Conservation (phyloP, 108 stramenopile genomes). For the Chaetoceros tenuissimus region DNA sequence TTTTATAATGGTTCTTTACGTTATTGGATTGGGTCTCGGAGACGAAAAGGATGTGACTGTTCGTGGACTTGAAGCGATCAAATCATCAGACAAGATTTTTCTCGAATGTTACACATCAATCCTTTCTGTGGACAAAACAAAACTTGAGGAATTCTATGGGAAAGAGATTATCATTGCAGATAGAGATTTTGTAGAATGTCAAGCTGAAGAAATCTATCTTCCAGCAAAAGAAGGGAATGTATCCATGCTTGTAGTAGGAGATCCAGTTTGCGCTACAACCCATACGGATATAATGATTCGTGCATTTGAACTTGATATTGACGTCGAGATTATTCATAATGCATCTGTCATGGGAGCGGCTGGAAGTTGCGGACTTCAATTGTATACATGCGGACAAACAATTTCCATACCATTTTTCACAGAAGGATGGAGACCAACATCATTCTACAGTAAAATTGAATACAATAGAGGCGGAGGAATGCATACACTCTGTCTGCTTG, state of each 20-base stretch:
- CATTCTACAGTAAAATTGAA: slow-evolving; percentile 92
- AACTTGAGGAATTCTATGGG: slow-evolving; percentile 87
- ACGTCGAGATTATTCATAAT: slow-evolving; percentile 96
- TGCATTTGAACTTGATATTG: slow-evolving; percentile 57
- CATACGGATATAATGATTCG: slow-evolving; percentile 94
- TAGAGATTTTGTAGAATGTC: slow-evolving; percentile 89
- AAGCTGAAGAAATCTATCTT: slow-evolving; percentile 89
- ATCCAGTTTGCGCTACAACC: slow-evolving; percentile 97
- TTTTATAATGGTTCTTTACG: slow-evolving; percentile 86
- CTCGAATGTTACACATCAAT: slow-evolving; percentile 98
- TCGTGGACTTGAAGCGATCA: slow-evolving; percentile 93
- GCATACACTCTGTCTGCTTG: slow-evolving; percentile 97
- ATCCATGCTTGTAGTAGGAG: slow-evolving; percentile 95
- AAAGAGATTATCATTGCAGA: slow-evolving; percentile 84
- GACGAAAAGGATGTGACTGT: slow-evolving; percentile 98
- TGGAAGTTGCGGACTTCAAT: slow-evolving; percentile 92
- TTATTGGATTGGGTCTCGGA: slow-evolving; percentile 95
- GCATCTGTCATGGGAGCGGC: slow-evolving; percentile 98
- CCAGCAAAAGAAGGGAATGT: slow-evolving; percentile 75
- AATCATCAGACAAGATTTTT: slow-evolving; percentile 71
- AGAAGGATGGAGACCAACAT: slow-evolving; percentile 91
- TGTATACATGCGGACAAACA: slow-evolving; percentile 98
- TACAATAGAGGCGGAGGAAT: slow-evolving; percentile 95
- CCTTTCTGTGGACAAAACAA: slow-evolving; percentile 75
- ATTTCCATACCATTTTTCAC: slow-evolving; percentile 97